These are phyloP conservation scores for Colletotrichum sp. DNA, from an alignment of 2,329 filamentous ascomycete genomes.

Conservation along the genomic window DNA sequence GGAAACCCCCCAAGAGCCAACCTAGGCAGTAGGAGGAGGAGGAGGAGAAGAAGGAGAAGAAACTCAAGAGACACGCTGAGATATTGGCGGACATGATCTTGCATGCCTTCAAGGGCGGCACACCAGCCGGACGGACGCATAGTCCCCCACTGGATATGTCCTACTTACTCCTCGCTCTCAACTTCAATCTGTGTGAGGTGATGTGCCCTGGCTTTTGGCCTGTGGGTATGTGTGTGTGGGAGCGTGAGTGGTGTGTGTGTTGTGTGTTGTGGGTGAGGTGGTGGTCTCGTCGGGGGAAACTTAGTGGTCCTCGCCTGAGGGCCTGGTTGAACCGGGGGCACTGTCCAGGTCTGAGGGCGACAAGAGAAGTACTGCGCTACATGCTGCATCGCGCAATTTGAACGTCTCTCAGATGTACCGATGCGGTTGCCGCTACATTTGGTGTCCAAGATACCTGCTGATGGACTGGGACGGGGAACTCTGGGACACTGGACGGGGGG, in stretches of 20 bases:
- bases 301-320: slow-evolving; percentile 6
- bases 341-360: not conserved
- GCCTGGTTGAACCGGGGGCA: not conserved
- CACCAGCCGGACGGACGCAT: slow-evolving; percentile 21
- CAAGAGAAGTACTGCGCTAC: not conserved
- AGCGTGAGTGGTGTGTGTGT: not conserved
- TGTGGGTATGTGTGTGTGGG: not conserved
- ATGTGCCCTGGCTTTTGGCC: slow-evolving; percentile 9
- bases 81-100: not conserved
- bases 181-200: slow-evolving; percentile 10
- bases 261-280: not conserved
- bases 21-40: not conserved
- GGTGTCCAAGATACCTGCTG: not conserved
- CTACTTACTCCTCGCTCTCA: not conserved
- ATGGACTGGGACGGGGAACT: slow-evolving; percentile 2
- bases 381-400: not conserved
- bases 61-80: not conserved
- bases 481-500: not conserved
- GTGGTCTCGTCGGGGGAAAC: slow-evolving; percentile 1
- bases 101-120: not conserved
- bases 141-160: slow-evolving; percentile 31
- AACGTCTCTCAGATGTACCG: not conserved
- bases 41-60: not conserved
- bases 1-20: not conserved
- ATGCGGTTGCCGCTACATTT: not conserved